Base-by-base conservation (phyloP, 2,329 filamentous ascomycete species). In the Curvularia hawaiiensis region DNA sequence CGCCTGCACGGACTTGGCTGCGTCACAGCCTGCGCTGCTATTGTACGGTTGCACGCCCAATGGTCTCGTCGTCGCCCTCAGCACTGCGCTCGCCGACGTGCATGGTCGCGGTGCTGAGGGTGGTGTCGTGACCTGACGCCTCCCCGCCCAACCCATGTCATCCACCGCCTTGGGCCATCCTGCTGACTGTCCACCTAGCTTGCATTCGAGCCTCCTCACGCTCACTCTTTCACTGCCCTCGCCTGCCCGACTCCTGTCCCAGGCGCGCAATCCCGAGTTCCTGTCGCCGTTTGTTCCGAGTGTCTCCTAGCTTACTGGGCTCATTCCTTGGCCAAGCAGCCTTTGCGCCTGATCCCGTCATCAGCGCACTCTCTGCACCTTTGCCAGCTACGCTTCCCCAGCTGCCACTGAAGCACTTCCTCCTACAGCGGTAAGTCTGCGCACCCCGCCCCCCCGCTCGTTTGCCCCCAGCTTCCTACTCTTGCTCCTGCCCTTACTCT, bases 221-320 rank as follows among this genome's bases (percentile, higher is more conserved):
- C 63, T 69, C 68, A 66, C 67, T 74, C 73, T 59, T 71, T 73
- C 69, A 61, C 64, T 62, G 58, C 31, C 50, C 52, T 52, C 56
- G 45, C 59, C 39, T 16, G 30, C 55, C 45, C 55, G 50, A 35
- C 2, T 35, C 33, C 12, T 35, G 54, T 63, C 60, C 63, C 62
- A 63, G 65, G 66, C 64, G 67, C 68, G 67, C 66, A 57, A 61
- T 53, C 67, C 67, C 68, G 73, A 67, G 65, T 73, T 73, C 39
- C 67, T 65, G 63, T 70, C 69, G 67, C 72, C 66, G 65, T 66
- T 60, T 71, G 68, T 62, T 64, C 61, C 60, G 58, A 44, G 54
- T 62, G 67, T 67, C 71, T 68, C 65, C 66, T 66, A 60, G 57
- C 64, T 53, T 57, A 51, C 58, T 45, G 52, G 53, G 38, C 57